Conservation (phyloP, 306 rosid genomes). For the Prunus davidiana region DNA sequence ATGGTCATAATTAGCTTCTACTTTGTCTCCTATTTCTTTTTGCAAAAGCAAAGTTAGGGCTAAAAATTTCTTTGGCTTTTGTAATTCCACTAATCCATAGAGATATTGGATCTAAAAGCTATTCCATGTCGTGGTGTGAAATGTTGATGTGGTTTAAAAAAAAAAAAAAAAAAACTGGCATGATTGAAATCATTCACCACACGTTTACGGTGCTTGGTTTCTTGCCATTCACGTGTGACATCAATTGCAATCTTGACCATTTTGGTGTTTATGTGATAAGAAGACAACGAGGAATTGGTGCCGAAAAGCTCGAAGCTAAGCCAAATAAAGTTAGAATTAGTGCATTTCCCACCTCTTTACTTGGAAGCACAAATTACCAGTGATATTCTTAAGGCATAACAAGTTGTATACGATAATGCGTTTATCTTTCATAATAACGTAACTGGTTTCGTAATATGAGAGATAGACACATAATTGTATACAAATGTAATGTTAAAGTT, state of each 20-base stretch:
- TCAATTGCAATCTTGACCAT: slow-evolving; percentile 45
- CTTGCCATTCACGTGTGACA: slow-evolving; percentile 19
- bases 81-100: slow-evolving; percentile 31
- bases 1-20: slow-evolving; percentile 19
- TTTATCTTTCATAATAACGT: no score
- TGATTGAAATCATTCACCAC: slow-evolving; percentile 31
- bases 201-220: slow-evolving; percentile 34
- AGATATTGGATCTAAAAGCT: slow-evolving; percentile 35
- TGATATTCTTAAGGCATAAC: not conserved
- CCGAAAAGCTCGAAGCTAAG: slow-evolving; percentile 51
- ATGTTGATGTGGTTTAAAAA: not conserved
- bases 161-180: not conserved
- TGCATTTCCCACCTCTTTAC: not conserved
- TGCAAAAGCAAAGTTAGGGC: slow-evolving; percentile 17
- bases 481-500: no score
- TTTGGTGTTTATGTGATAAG: slow-evolving; percentile 20
- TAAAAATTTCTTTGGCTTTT: slow-evolving; percentile 28
- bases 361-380: not conserved
- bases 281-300: slow-evolving; percentile 63
- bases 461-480: no score
- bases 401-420: no score
- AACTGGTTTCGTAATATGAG: no score
- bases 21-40: slow-evolving; percentile 19
- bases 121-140: slow-evolving; percentile 63
- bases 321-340: not conserved